A percentile compares a stretch with the other conserved stretches of the same genome.
These are phyloP conservation scores for Ceratocystis variospora DNA, from an alignment of 2,329 filamentous ascomycete species.

Conservation along the genomic window DNA sequence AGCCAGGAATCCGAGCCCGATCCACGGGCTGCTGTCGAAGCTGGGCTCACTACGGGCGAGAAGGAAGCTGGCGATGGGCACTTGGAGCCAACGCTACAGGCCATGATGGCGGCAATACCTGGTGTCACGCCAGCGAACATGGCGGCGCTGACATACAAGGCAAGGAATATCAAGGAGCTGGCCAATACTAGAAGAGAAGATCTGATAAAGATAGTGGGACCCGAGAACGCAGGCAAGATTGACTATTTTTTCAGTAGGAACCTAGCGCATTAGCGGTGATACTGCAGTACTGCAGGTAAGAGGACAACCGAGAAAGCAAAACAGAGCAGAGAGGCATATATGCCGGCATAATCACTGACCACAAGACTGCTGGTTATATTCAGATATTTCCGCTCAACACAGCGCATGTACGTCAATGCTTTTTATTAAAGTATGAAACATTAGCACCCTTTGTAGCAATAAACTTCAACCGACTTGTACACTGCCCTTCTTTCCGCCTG, in stretches of 20 bases:
- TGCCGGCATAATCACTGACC: too few relatives aligned
- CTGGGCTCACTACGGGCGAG: conserved; percentile 52
- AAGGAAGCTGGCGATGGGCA: conserved; percentile 23
- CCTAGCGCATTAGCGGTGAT: background rate
- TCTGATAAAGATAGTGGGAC: conserved; percentile 61
- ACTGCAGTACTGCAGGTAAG: background rate
- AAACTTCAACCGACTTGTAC: too few relatives aligned
- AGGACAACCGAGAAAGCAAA: too few relatives aligned
- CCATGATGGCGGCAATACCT: conserved; percentile 52
- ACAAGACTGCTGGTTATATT: too few relatives aligned
- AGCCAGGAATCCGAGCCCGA: conserved; percentile 81
- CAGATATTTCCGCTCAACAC: too few relatives aligned
- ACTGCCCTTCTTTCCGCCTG: too few relatives aligned
- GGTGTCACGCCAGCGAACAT: conserved; percentile 72
- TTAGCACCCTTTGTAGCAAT: too few relatives aligned
- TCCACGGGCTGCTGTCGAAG: conserved; percentile 69
- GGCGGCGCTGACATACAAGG: conserved; percentile 54
- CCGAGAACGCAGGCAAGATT: conserved; percentile 62
- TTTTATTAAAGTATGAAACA: too few relatives aligned
- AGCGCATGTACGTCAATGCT: too few relatives aligned
- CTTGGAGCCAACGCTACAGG: conserved; percentile 23
- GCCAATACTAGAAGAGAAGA: conserved; percentile 72
- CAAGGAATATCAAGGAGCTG: conserved; percentile 65
- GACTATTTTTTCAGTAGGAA: conserved; percentile 64
- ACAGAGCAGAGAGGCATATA: too few relatives aligned